Evolutionary conservation across 1,139 yeast genomes (phyloP), one percentile per base, ranked within the genome.

Genomic region (Blastobotrys ciferrii): DNA sequence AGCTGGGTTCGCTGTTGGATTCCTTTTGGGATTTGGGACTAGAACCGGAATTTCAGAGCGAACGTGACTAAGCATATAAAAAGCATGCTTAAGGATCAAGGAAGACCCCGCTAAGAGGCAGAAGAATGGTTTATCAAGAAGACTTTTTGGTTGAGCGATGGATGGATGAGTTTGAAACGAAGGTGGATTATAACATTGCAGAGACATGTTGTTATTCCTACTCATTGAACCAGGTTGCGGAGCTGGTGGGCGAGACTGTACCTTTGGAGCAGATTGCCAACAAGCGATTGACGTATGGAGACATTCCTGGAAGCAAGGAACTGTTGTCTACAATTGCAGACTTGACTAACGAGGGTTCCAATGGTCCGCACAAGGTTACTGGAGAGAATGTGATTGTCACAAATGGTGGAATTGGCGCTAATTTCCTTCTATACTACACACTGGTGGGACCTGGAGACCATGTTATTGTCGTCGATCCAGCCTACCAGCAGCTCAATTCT

Each of bases 381-480:
- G 46, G 56, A 0, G 71, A 71, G 1, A 61, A 76, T 48, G 71
- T 79, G 17, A 69, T 78, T 14, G 61, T 78, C 30, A 75, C 82
- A 19, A 77, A 78, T 58, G 84, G 84, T 13, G 82, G 82, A 3
- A 80, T 79, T 60, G 83, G 79, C 2, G 83, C 77, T 42, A 79
- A 79, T 56, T 79, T 77, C 55, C 65, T 78, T 44, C 57, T 71
- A 0, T 71, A 75, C 54, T 78, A 77, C 56, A 64, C 78, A 0
- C 53, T 78, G n/a, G 71, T 75, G 1, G 72, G 72, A 30, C 69
- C 72, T 2, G 75, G 71, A 1, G 82, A 78, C 56, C 79, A 74
- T 53, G 76, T 75, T 2, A 67, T 79, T 42, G 77, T 74, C 18
- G 73, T 76, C 4, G 73, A 71, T 46, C 84, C 84, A 14, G 70